Evolutionary conservation across 2,329 filamentous ascomycete genomes (phyloP), one percentile per base, ranked within the genome.

Genomic region (Xylaria multiplex): DNA sequence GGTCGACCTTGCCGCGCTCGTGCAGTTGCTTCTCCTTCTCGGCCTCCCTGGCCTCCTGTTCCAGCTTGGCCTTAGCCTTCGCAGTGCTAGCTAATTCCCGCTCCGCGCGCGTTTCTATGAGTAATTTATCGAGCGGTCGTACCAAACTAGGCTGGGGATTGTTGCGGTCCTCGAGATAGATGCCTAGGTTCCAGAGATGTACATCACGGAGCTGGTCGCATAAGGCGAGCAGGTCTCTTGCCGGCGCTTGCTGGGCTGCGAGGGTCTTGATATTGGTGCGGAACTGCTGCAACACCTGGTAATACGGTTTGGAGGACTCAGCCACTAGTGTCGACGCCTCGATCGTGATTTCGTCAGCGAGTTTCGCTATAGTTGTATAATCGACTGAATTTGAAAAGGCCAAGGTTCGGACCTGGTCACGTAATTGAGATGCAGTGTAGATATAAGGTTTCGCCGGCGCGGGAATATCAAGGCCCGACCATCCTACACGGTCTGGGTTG

Each of bases 161-260:
- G 16, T 63, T 54, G 35, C 63, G 59, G 27, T 68, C 66, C 57
- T 68, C 63, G 45, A 66, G 66, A 58, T 66, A 66, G 11, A 68
- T 61, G 7, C 66, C 59, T 4, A 68, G 45, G 32, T 66, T 61
- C 59, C 45, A 63, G 53, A 66, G 59, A 30, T 68, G 50, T 42
- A 68, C 62, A 40, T 66, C 66, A 27, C 59, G 66, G 53, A 68
- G 53, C 11, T 64, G 50, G 57, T 68, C 66, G 40, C 66, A 62
- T 19, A 68, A 40, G 19, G 49, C 56, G 32, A 68, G 59, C n/a
- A 68, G 49, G 6, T 68, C 62, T 57, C 65, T 66, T 11, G 59
- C 35, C 43, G 62, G 62, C 53, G 62, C 58, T 61, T 54, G 30
- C 59, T 61, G 50, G 43, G 58, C 53, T 7, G 66, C 52, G 22